Conservation (phyloP, 305 asterid genomes). For the Solanum chacoense region DNA sequence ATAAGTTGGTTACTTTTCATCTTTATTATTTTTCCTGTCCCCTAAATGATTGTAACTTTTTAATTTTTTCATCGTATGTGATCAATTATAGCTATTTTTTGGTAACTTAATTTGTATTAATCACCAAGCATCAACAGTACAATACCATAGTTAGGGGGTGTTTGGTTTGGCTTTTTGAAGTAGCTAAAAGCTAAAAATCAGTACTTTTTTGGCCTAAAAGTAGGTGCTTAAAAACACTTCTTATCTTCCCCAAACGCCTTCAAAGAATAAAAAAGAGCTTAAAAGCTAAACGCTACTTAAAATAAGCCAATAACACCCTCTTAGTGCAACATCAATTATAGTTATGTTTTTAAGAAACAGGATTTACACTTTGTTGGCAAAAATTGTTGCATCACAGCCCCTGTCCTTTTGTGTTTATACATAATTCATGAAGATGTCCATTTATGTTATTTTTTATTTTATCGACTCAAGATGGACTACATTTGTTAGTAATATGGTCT, state of each 20-base stretch:
- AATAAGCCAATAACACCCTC: neutral
- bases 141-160: neutral
- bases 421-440: neutral
- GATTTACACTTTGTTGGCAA: neutral
- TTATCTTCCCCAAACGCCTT: neutral
- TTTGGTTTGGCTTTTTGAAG: too few species aligned
- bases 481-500: neutral
- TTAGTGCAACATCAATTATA: neutral
- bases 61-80: neutral
- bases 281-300: neutral
- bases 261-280: neutral
- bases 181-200: too few species aligned
- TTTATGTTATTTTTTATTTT: neutral
- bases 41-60: neutral
- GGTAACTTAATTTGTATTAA: neutral
- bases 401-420: neutral
- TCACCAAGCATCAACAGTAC: neutral
- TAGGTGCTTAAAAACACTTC: neutral
- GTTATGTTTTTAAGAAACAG: neutral
- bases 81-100: neutral
- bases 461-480: neutral
- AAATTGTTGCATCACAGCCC: neutral
- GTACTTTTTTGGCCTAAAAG: too few species aligned
- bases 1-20: neutral
- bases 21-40: neutral